Conservation (phyloP, 2,329 filamentous ascomycete species). For the Mariannaea elegans region DNA sequence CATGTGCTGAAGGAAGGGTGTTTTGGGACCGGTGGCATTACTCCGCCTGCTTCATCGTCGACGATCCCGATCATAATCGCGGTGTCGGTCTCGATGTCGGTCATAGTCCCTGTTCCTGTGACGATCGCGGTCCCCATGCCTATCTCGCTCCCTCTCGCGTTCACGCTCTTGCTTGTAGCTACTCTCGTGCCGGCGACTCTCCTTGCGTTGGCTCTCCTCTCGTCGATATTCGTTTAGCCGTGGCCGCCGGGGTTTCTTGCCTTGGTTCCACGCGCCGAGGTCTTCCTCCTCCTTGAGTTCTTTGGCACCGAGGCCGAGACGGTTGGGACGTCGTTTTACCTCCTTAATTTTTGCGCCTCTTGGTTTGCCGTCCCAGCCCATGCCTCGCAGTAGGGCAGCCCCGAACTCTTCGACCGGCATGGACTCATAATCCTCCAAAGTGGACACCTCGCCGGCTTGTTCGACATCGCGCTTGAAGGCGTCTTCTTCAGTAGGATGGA, state of each 20-base stretch:
- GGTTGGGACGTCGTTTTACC: slow-evolving; percentile 77
- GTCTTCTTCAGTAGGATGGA: slow-evolving; percentile 68
- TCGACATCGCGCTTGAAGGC: slow-evolving; percentile 76
- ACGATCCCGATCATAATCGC: slow-evolving; percentile 35
- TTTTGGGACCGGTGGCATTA: background rate
- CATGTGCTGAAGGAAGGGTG: background rate
- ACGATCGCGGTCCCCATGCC: slow-evolving; percentile 47
- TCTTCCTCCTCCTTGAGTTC: slow-evolving; percentile 77
- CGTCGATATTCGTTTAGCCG: slow-evolving; percentile 60
- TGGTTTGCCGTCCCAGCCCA: slow-evolving; percentile 88
- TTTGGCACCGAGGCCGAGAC: slow-evolving; percentile 90
- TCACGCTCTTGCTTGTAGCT: slow-evolving; percentile 57
- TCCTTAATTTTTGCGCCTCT: slow-evolving; percentile 64
- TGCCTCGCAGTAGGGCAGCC: slow-evolving; percentile 85
- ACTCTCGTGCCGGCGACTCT: slow-evolving; percentile 52
- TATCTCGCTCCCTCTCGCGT: slow-evolving; percentile 50
- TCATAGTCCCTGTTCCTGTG: slow-evolving; percentile 32
- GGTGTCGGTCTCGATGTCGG: slow-evolving; percentile 35
- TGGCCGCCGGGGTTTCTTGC: slow-evolving; percentile 58
- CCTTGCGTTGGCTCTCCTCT: slow-evolving; percentile 55
- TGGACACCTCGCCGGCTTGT: slow-evolving; percentile 77
- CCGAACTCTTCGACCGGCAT: slow-evolving; percentile 96
- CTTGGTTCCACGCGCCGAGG: slow-evolving; percentile 82
- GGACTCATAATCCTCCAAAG: slow-evolving; percentile 83
- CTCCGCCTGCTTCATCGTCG: slow-evolving; percentile 26